A percentile compares a stretch with the other conserved stretches of the same genome.
phyloP scores from a whole-genome alignment of 345 rosid species.

The Adansonia digitata region DNA sequence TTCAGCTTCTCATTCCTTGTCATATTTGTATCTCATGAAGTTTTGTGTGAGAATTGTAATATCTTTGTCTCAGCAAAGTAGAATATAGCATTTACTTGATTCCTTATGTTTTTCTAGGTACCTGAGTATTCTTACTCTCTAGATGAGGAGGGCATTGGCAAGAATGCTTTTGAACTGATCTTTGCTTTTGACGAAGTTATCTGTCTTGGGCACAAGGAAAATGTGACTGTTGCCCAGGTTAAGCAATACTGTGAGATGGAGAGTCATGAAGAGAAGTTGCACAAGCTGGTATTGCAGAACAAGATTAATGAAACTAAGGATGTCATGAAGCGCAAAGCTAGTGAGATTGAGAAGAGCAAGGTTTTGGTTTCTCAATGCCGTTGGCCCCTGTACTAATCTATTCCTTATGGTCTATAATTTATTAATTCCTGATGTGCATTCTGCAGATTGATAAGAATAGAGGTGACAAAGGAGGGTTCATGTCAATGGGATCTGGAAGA shows the following conservation, averaged over 20 bases:
- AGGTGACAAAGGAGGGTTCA: constrained; percentile 84
- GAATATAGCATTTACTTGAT: constrained; percentile 18
- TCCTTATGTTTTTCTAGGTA: constrained; percentile 63
- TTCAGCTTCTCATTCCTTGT: neutral
- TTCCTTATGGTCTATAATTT: constrained; percentile 4
- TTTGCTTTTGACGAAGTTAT: constrained; percentile 98
- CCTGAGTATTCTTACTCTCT: constrained; percentile 82
- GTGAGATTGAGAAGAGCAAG: constrained; percentile 98
- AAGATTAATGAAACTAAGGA: constrained; percentile 98
- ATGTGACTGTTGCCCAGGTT: constrained; percentile 88
- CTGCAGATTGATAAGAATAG: constrained; percentile 88
- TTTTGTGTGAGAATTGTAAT: neutral
- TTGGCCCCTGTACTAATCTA: constrained; percentile 4
- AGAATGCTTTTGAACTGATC: constrained; percentile 79
- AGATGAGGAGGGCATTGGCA: constrained; percentile 90
- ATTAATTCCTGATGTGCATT: constrained; percentile 12
- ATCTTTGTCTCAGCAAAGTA: neutral
- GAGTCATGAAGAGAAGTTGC: constrained; percentile 98
- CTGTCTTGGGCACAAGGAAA: constrained; percentile 98
- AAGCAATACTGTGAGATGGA: constrained; percentile 99
- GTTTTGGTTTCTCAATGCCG: constrained; percentile 27
- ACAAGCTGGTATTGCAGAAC: constrained; percentile 87
- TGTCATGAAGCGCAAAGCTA: constrained; percentile 95
- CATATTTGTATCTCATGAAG: neutral
- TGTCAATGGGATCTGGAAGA: constrained; percentile 91